Percentiles rank a stretch among this genome's conserved stretches.
Conservation (phyloP, 2,329 filamentous ascomycete species). For the Aspergillaceae sp. region DNA sequence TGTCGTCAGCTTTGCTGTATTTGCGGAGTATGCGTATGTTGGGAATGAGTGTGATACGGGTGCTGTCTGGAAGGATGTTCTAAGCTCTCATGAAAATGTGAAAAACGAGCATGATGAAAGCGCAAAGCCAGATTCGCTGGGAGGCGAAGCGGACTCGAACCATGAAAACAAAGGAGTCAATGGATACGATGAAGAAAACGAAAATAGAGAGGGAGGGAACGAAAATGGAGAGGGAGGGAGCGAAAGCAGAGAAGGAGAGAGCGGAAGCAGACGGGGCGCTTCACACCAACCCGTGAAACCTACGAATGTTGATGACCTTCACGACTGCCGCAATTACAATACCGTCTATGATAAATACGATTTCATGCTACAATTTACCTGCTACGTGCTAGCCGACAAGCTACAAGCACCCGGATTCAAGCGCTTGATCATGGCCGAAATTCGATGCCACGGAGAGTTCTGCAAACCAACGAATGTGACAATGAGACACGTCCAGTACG, state of each 20-base stretch:
- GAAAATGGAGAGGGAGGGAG: no score
- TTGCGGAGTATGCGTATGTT: slow-evolving; percentile 4
- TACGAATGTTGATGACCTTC: no score
- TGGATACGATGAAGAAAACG: background rate
- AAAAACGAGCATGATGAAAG: no score
- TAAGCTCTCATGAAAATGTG: no score
- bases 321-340: background rate
- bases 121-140: no score
- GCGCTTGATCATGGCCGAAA: slow-evolving; percentile 1
- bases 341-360: slow-evolving; percentile 1
- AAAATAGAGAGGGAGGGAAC: background rate
- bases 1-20: slow-evolving; percentile 2
- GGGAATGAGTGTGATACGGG: slow-evolving; percentile 1
- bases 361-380: slow-evolving; percentile 1
- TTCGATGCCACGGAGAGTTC: slow-evolving; percentile 1
- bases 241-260: no score
- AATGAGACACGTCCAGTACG: background rate
- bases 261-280: no score
- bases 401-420: slow-evolving; percentile 3
- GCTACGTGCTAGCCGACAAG: slow-evolving; percentile 4
- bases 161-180: background rate
- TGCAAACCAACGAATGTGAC: slow-evolving; percentile 1
- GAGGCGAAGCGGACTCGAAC: background rate
- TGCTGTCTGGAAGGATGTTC: background rate
- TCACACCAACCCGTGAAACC: no score